A percentile compares a stretch with the other conserved stretches of the same genome.
phyloP scores from a whole-genome alignment of 305 asterid species.

The Solanum hybrid region DNA sequence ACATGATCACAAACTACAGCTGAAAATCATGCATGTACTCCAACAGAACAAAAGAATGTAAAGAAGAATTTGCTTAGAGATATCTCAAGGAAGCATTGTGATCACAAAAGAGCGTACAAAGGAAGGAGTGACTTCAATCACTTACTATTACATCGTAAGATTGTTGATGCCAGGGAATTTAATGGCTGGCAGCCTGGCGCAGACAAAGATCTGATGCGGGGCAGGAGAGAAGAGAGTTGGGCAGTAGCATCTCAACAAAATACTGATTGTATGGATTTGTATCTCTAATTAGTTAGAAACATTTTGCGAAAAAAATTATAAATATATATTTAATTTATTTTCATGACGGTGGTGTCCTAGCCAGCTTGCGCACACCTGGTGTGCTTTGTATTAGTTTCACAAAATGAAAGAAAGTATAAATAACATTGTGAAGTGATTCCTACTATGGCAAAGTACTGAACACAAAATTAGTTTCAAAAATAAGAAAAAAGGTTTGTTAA shows the following conservation, averaged over 20 bases:
- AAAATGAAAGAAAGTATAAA: neutral
- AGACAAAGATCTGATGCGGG: neutral
- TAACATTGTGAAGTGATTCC: neutral
- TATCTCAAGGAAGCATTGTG: neutral
- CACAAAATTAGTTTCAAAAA: neutral
- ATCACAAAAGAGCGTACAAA: neutral
- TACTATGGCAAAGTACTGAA: neutral
- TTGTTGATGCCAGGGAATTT: neutral
- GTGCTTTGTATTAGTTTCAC: neutral
- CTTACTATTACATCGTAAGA: neutral
- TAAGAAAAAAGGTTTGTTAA: neutral
- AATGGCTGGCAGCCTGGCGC: neutral
- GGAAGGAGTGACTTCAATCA: neutral
- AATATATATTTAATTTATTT: neutral
- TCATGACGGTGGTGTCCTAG: neutral
- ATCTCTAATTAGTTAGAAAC: neutral
- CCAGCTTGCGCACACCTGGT: neutral
- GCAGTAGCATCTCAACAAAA: neutral
- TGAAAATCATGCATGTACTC: neutral
- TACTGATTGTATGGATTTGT: neutral
- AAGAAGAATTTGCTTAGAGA: neutral
- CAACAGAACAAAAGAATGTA: neutral
- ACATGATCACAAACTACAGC: conserved; percentile 1
- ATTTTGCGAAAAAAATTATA: neutral
- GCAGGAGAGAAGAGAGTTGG: conserved; percentile 3